These are phyloP conservation scores for Trichoderma sp. DNA, from an alignment of 2,329 filamentous ascomycete species.

Conservation along the genomic window DNA sequence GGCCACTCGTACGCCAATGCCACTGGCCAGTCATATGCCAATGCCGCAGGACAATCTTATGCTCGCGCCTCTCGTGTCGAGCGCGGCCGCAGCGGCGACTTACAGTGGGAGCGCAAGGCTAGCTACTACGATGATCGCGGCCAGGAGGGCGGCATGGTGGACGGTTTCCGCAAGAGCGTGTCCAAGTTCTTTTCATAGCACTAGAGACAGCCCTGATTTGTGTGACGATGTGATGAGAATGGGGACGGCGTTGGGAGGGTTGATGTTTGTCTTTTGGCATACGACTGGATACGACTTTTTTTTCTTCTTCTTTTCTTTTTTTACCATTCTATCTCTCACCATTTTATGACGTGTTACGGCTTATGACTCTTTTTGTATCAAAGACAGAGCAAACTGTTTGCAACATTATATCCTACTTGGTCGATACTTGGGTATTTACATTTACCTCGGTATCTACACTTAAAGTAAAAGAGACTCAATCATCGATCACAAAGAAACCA, in stretches of 20 bases:
- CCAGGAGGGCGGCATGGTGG: constrained; percentile 35
- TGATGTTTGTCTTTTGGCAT: background rate
- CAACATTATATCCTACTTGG: background rate
- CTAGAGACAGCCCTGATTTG: background rate
- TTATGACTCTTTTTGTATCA: constrained; percentile 12
- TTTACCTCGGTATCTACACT: background rate
- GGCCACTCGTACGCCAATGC: background rate
- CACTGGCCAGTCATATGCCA: background rate
- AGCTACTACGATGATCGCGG: constrained; percentile 31
- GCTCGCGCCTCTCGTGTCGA: constrained; percentile 34
- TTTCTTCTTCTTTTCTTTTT: background rate
- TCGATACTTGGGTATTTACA: background rate
- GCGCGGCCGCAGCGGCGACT: constrained; percentile 36
- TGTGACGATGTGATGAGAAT: constrained; percentile 14
- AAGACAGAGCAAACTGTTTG: background rate
- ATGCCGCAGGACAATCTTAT: background rate
- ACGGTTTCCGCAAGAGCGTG: constrained; percentile 39
- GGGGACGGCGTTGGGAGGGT: background rate
- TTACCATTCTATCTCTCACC: constrained; percentile 4
- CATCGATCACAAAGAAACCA: background rate
- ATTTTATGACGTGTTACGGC: constrained; percentile 16
- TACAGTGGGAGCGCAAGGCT: constrained; percentile 43
- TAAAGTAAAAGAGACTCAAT: background rate
- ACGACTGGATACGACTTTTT: constrained; percentile 15
- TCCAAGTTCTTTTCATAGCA: constrained; percentile 44